Conservation (phyloP, 2,329 filamentous ascomycete species). For the Exophiala oligosperma region DNA sequence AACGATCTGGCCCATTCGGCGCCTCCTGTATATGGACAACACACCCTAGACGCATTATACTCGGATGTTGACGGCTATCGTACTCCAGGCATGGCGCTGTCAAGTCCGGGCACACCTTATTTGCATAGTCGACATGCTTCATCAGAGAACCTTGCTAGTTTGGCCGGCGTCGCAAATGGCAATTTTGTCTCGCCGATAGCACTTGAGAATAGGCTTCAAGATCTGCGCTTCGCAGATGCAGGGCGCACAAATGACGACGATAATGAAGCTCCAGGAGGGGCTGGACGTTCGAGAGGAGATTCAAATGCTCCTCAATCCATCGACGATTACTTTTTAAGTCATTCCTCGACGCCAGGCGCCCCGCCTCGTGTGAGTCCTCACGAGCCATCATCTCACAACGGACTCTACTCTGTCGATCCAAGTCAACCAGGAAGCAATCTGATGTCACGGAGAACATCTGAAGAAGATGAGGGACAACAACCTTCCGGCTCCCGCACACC, state of each 20-base stretch:
- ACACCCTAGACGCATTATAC: slow-evolving; percentile 86
- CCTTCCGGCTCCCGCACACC: slow-evolving; percentile 45
- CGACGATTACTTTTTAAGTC: slow-evolving; percentile 17
- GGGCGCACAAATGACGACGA: slow-evolving; percentile 11
- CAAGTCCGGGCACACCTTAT: slow-evolving; percentile 77
- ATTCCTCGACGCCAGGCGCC: slow-evolving; percentile 3
- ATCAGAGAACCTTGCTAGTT: slow-evolving; percentile 71
- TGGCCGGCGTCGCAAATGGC: slow-evolving; percentile 54
- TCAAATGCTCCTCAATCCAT: slow-evolving; percentile 8
- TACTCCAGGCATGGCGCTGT: slow-evolving; percentile 63
- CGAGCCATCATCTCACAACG: slow-evolving; percentile 7
- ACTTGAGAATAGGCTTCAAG: slow-evolving; percentile 68
- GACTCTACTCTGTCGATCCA: slow-evolving; percentile 6
- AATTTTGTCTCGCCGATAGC: slow-evolving; percentile 60
- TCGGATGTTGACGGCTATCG: slow-evolving; percentile 87
- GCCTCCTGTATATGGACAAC: slow-evolving; percentile 89
- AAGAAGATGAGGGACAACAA: slow-evolving; percentile 47
- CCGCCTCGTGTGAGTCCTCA: slow-evolving; percentile 16
- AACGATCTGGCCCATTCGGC: slow-evolving; percentile 65
- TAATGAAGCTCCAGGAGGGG: background rate
- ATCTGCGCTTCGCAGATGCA: slow-evolving; percentile 45
- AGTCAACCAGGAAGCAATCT: slow-evolving; percentile 23
- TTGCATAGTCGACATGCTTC: slow-evolving; percentile 73
- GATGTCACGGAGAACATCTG: slow-evolving; percentile 48
- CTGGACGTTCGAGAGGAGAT: slow-evolving; percentile 18